Evolutionary conservation across 108 stramenopile species (phyloP).

Genomic region (Seminavis robusta): DNA sequence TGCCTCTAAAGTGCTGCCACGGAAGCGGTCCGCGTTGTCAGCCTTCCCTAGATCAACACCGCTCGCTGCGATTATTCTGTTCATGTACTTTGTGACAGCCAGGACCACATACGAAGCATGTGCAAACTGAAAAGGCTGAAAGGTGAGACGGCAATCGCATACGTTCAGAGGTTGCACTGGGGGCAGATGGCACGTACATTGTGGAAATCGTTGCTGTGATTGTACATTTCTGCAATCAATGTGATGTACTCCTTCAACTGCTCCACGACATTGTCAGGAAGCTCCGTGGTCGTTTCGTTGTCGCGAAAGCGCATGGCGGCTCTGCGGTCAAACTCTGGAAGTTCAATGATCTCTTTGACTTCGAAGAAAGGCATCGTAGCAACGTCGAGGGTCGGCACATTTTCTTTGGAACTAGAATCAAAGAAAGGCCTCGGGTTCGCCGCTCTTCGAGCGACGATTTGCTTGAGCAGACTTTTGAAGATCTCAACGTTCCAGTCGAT

Average conservation of each 20-base stretch:
- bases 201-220: conserved; percentile 38
- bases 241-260: conserved; percentile 37
- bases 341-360: conserved; percentile 6
- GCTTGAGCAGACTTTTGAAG: not conserved
- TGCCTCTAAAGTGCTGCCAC: no score
- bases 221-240: conserved; percentile 41
- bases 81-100: conserved; percentile 8
- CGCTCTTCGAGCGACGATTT: conserved; percentile 2
- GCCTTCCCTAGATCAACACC: conserved; percentile 1
- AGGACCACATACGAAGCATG: conserved; percentile 14
- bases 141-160: not conserved
- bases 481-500: conserved; percentile 8
- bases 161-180: no score
- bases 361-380: conserved; percentile 1
- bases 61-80: not conserved
- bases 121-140: conserved; percentile 9
- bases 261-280: conserved; percentile 2
- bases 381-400: no score
- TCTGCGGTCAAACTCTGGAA: conserved; percentile 4
- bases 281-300: not conserved
- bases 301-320: not conserved
- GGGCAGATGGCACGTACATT: no score
- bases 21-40: not conserved
- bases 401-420: no score
- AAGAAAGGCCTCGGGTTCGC: no score